A percentile compares a stretch with the other conserved stretches of the same genome.
phyloP scores from a whole-genome alignment of 2,329 filamentous ascomycete species.

The Emmonsiellopsis sp. region DNA sequence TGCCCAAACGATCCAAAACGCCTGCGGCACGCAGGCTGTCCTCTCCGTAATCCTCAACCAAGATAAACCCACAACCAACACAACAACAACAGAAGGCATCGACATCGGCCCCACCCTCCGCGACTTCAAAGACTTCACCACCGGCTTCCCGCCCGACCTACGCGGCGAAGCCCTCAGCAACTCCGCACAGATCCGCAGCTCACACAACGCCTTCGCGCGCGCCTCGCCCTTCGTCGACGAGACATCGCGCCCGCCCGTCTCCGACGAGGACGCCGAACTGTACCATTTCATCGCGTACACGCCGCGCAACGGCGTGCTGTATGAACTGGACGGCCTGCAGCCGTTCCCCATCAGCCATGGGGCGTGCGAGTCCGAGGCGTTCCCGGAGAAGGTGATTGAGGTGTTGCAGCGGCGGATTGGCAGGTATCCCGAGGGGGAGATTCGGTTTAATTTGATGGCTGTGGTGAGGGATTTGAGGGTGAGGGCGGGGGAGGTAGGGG shows the following conservation, averaged over 20 bases:
- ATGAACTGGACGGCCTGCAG: conserved; percentile 92
- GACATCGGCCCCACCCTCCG: conserved; percentile 62
- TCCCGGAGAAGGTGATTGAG: conserved; percentile 73
- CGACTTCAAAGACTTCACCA: conserved; percentile 82
- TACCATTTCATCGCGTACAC: conserved; percentile 99
- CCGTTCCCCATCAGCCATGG: conserved; percentile 88
- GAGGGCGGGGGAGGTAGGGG: conserved; percentile 70
- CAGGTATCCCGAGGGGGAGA: conserved; percentile 78
- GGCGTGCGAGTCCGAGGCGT: conserved; percentile 57
- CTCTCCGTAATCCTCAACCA: conserved; percentile 89
- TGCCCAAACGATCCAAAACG: conserved; percentile 95
- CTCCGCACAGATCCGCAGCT: conserved; percentile 61
- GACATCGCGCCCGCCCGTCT: conserved; percentile 60
- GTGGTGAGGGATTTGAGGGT: conserved; percentile 78
- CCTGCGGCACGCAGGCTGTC: conserved; percentile 91
- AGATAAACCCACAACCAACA: conserved; percentile 25
- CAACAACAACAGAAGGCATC: conserved; percentile 38
- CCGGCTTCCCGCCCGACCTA: conserved; percentile 68
- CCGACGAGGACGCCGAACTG: conserved; percentile 69
- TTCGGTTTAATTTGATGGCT: conserved; percentile 90
- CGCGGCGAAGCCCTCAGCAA: conserved; percentile 64
- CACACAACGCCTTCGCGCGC: conserved; percentile 84
- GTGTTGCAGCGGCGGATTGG: conserved; percentile 77
- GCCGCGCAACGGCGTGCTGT: conserved; percentile 66
- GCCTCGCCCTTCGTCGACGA: conserved; percentile 90